Conservation (phyloP, 2,329 filamentous ascomycete genomes). For the Fusarium caatingaense region DNA sequence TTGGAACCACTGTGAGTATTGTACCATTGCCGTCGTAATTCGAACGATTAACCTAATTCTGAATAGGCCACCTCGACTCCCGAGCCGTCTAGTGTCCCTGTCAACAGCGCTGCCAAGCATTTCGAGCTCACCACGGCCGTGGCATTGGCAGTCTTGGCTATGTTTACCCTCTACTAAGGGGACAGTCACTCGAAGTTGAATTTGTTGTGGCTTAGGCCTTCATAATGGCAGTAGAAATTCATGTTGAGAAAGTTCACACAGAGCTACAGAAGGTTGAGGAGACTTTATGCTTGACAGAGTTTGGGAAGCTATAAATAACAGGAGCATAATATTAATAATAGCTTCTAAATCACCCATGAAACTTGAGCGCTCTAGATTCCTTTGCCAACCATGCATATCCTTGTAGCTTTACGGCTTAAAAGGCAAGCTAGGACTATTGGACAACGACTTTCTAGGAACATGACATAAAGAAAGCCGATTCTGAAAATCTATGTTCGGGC, state of each 20-base stretch:
- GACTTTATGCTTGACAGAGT: background rate
- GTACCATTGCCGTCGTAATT: background rate
- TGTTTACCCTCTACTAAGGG: conserved; percentile 20
- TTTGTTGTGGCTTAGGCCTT: background rate
- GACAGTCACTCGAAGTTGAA: background rate
- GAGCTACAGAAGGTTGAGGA: background rate
- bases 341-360: background rate
- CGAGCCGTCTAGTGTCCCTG: conserved; percentile 9
- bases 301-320: background rate
- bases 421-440: too few relatives aligned
- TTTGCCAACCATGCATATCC: too few relatives aligned
- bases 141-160: background rate
- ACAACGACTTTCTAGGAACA: too few relatives aligned
- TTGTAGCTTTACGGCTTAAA: too few relatives aligned
- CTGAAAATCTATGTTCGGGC: background rate
- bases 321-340: background rate
- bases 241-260: background rate
- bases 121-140: conserved; percentile 12
- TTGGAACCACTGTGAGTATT: conserved; percentile 21
- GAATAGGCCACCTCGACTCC: conserved; percentile 12
- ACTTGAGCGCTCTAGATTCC: too few relatives aligned
- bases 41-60: background rate
- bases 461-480: background rate
- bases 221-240: background rate
- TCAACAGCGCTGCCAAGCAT: conserved; percentile 26